phyloP scores from a whole-genome alignment of 768 basidiomycete species.

The Tephrocybe sp. region DNA sequence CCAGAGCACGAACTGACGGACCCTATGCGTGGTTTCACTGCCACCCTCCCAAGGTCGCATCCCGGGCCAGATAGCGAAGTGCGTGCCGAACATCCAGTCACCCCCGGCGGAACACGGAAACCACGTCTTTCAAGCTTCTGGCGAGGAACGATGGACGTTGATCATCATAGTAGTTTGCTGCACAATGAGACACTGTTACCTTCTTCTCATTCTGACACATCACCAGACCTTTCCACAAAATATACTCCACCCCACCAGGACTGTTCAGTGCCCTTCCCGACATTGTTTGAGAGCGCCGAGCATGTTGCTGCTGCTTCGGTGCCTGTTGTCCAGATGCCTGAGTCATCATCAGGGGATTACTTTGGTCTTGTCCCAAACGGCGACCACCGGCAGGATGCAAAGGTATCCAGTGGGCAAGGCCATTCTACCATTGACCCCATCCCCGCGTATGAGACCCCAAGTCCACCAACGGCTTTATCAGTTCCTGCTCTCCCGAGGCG shows the following conservation, averaged over 20 bases:
- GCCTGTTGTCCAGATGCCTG: neutral
- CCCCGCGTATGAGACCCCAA: conserved; percentile 6
- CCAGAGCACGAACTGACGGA: conserved; percentile 92
- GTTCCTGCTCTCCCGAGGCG: conserved; percentile 51
- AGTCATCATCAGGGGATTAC: conserved; percentile 12
- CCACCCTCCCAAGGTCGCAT: conserved; percentile 65
- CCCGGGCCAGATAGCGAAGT: conserved; percentile 23
- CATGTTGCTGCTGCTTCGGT: conserved; percentile 9
- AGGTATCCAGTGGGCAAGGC: neutral
- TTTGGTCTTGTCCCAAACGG: conserved; percentile 4
- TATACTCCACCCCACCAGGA: conserved; percentile 6
- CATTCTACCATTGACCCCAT: neutral
- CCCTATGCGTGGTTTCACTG: conserved; percentile 76
- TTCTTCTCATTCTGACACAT: conserved; percentile 1
- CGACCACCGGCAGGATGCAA: neutral
- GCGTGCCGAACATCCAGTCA: conserved; percentile 31
- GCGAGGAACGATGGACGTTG: conserved; percentile 72
- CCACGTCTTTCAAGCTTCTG: conserved; percentile 68
- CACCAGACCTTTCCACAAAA: neutral
- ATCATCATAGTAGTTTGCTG: conserved; percentile 28
- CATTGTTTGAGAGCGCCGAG: neutral
- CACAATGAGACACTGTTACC: conserved; percentile 12
- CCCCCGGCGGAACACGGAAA: conserved; percentile 51
- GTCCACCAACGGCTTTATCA: conserved; percentile 25
- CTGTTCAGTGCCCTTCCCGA: neutral